A percentile compares a stretch with the other conserved stretches of the same genome.
These are phyloP conservation scores for Porphyrellus cyaneotinctus DNA, from an alignment of 768 basidiomycete species.

Conservation along the genomic window DNA sequence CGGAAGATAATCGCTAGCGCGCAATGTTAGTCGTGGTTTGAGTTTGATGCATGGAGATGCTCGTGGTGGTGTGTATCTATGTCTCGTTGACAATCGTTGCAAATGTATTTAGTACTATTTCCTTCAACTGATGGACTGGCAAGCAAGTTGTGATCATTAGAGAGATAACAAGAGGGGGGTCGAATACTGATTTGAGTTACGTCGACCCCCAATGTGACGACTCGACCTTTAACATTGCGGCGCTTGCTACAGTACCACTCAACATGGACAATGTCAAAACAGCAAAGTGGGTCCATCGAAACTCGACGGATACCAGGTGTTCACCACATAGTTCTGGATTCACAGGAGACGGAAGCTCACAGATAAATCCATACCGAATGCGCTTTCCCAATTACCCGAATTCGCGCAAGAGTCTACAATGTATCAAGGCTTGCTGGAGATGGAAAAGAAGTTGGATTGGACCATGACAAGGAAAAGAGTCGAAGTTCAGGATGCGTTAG, in stretches of 20 bases:
- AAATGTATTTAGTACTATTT: no score
- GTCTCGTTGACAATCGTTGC: no score
- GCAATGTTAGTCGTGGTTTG: no score
- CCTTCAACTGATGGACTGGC: no score
- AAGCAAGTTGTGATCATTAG: no score
- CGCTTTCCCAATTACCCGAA: slow-evolving; percentile 65
- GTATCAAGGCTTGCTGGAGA: slow-evolving; percentile 81
- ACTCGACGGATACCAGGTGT: neutral
- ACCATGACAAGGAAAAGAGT: slow-evolving; percentile 86
- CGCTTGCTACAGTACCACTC: neutral
- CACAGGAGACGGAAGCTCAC: slow-evolving; percentile 72
- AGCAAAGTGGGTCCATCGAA: slow-evolving; percentile 28
- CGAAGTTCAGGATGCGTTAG: slow-evolving; percentile 87
- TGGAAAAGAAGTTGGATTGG: slow-evolving; percentile 93
- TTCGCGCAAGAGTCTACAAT: slow-evolving; percentile 80
- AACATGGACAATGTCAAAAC: slow-evolving; percentile 31
- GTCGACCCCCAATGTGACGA: no score
- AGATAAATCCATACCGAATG: slow-evolving; percentile 76
- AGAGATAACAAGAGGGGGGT: no score
- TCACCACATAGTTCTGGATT: neutral
- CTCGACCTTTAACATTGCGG: no score
- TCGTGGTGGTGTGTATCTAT: no score
- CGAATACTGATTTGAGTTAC: no score
- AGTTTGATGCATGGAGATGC: no score
- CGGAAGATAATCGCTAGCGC: no score